Conservation (phyloP, 1,139 yeast genomes). For the Suhomyces ambrosiae region DNA sequence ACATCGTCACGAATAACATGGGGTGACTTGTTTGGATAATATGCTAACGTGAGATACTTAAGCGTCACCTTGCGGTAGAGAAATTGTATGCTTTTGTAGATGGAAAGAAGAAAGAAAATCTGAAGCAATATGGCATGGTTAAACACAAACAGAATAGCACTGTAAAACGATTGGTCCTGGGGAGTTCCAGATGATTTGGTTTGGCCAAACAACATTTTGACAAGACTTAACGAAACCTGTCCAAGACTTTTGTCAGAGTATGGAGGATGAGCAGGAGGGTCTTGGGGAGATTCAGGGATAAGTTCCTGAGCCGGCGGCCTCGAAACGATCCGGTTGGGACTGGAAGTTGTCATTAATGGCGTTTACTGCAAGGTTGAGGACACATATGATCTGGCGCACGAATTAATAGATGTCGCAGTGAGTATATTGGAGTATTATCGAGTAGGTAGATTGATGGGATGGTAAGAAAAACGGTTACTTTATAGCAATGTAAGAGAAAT, state of each 20-base stretch:
- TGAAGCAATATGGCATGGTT: constrained; percentile 50
- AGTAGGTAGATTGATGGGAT: background rate
- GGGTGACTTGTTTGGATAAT: constrained; percentile 83
- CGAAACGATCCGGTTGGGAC: constrained; percentile 3
- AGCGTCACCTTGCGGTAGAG: constrained; percentile 58
- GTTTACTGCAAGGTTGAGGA: background rate
- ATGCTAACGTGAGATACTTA: constrained; percentile 62
- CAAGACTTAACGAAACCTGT: constrained; percentile 1
- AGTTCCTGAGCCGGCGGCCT: constrained; percentile 5
- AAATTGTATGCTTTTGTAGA: constrained; percentile 54
- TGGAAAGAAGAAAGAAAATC: constrained; percentile 57
- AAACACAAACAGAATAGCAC: constrained; percentile 14
- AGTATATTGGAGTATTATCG: too few species aligned
- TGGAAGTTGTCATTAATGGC: background rate
- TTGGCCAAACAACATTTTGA: constrained; percentile 3
- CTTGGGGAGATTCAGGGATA: background rate
- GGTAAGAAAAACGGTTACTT: too few species aligned
- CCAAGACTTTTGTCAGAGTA: background rate
- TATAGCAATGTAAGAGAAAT: too few species aligned
- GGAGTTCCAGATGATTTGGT: background rate
- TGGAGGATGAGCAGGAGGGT: background rate
- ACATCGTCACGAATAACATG: constrained; percentile 86
- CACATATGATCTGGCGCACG: too few species aligned
- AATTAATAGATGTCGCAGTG: too few species aligned
- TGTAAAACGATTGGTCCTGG: constrained; percentile 1